Conservation (phyloP, 257 asterid species). For the Ilex asprella region DNA sequence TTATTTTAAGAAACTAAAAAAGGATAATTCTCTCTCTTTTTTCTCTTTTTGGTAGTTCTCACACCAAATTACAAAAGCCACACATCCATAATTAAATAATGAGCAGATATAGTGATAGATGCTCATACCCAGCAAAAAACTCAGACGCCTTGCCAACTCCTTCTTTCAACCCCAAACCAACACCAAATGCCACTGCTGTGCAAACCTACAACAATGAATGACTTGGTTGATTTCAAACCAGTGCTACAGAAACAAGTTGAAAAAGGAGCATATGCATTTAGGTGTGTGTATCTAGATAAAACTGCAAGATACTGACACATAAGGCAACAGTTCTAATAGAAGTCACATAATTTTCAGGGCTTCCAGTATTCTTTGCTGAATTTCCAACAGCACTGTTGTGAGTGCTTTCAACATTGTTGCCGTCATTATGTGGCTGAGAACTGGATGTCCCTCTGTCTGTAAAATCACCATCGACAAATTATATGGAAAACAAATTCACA, state of each 20-base stretch:
- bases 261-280: conserved; percentile 2
- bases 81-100: background rate
- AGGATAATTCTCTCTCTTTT: too few species aligned
- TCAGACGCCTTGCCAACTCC: conserved; percentile 83
- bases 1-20: background rate
- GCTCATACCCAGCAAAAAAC: conserved; percentile 90
- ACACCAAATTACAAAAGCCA: background rate
- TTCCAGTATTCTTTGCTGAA: conserved; percentile 30
- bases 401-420: conserved; percentile 19
- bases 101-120: background rate
- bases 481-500: conserved; percentile 6
- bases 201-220: conserved; percentile 60
- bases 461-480: conserved; percentile 16
- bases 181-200: conserved; percentile 87
- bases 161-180: conserved; percentile 75
- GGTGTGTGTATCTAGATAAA: background rate
- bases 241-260: conserved; percentile 20
- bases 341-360: conserved; percentile 40
- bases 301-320: conserved; percentile 49
- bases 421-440: conserved; percentile 28
- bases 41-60: too few species aligned
- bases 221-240: conserved; percentile 46
- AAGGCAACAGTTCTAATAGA: conserved; percentile 75
- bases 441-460: conserved; percentile 39
- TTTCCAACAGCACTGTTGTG: conserved; percentile 23